Conservation (phyloP, 768 basidiomycete genomes). For the Amanita pallidorosea region DNA sequence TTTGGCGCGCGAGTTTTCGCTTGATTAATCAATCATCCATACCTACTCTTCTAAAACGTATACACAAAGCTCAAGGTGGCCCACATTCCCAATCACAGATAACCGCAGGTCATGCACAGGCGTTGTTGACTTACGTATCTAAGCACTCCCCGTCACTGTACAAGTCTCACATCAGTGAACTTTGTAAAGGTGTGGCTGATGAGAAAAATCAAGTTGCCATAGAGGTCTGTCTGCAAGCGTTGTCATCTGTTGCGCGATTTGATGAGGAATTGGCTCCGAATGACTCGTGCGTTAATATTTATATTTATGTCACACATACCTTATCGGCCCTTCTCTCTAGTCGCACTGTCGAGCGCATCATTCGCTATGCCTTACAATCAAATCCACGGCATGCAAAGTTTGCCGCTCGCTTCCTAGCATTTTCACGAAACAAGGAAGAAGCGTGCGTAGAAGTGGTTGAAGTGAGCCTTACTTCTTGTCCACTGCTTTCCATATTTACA, state of each 20-base stretch:
- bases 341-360: constrained; percentile 55
- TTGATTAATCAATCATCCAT: constrained; percentile 82
- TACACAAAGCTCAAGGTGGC: constrained; percentile 37
- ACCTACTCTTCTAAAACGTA: constrained; percentile 64
- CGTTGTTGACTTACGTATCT: constrained; percentile 48
- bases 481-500: background rate
- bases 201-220: constrained; percentile 44
- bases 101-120: constrained; percentile 36
- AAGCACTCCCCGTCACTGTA: constrained; percentile 70
- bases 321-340: constrained; percentile 22
- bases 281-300: constrained; percentile 49
- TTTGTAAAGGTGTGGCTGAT: constrained; percentile 63
- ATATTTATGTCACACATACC: background rate
- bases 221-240: constrained; percentile 65
- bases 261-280: constrained; percentile 45
- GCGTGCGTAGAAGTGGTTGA: constrained; percentile 49
- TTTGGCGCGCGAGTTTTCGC: constrained; percentile 61
- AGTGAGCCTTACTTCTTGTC: constrained; percentile 27
- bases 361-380: constrained; percentile 45
- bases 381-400: constrained; percentile 73
- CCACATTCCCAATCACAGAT: constrained; percentile 22
- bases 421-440: constrained; percentile 39
- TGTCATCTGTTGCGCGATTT: constrained; percentile 54
- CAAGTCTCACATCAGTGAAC: constrained; percentile 64
- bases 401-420: constrained; percentile 64